Conservation (phyloP, 495 filamentous ascomycete species). For the Penicillium paxilli region DNA sequence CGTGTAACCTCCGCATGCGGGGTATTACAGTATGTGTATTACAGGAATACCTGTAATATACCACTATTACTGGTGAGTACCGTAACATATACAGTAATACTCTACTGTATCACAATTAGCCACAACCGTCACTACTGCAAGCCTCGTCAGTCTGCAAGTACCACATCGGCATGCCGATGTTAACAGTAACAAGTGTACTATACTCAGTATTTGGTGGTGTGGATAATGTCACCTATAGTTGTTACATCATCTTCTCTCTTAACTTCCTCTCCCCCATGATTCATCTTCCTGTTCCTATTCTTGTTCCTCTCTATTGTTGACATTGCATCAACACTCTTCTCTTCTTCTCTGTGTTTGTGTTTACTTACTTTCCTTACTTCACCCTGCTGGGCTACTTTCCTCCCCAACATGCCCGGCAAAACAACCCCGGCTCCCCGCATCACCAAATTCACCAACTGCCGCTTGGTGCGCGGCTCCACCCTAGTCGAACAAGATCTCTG, state of each 20-base stretch:
- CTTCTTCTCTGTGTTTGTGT: no score
- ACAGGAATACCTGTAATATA: neutral
- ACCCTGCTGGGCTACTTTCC: no score
- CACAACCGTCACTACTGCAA: neutral
- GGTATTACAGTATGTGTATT: neutral
- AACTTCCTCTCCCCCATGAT: constrained; percentile 3
- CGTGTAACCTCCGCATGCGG: constrained; percentile 19
- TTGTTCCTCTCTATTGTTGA: neutral
- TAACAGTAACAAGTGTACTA: no score
- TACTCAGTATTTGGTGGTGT: no score
- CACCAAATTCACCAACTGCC: constrained; percentile 83
- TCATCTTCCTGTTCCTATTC: neutral
- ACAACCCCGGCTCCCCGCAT: constrained; percentile 47
- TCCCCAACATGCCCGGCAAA: constrained; percentile 40
- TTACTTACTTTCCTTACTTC: no score
- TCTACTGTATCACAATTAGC: neutral
- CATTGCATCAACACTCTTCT: neutral
- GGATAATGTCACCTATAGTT: constrained; percentile 17
- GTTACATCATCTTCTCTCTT: constrained; percentile 28
- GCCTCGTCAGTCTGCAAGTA: no score
- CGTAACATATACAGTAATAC: neutral
- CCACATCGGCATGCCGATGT: constrained; percentile 29
- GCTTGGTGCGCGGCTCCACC: constrained; percentile 59
- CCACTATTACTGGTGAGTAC: neutral
- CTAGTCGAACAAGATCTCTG: constrained; percentile 75